Evolutionary conservation across 2,329 filamentous ascomycete species (phyloP), one percentile per base, ranked within the genome.

Genomic region (Mariannaea elegans): DNA sequence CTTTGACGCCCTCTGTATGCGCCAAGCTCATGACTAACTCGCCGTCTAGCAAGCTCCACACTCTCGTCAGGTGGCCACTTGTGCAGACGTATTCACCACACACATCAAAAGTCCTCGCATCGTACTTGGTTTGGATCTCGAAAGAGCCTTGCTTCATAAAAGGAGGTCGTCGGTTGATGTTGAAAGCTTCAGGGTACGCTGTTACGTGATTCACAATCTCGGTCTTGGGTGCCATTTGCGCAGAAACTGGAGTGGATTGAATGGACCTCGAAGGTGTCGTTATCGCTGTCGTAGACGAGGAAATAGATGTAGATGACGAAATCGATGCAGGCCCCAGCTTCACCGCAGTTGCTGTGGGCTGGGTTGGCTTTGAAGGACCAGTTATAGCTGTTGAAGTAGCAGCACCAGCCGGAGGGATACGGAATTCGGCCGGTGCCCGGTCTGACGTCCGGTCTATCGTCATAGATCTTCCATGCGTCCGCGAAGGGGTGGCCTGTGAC

Each of bases 41-140:
- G 2, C 94, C 94, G 53, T 93, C 93, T 10, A 88, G 79, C 21
- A 97, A 76, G 73, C 89, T 94, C 94, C 95, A 99, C 0, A 94
- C 92, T 61, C 92, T 87, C 2, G 94, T 98, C 62, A 95, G 82
- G 64, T 91, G 90, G 5, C 94, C 95, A 14, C 91, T 92, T 0
- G 94, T 94, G 73, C 93, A 97, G 7, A 95, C 88, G 66, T 90
- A 89, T 64, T 94, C 90, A 7, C 95, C 95, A 72, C 92, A 97
- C 3, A 97, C 88, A 63, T 95, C 94, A 72, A 97, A 89, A 27
- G 93, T 81, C 39, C 93, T 89, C 5, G 92, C 91, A 64, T 98
- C 95, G 67, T 97, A 95, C 68, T 92, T 93, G 3, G 91, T 94
- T 27, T 84, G 78, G 56, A 99, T 94, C 64, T 94, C 91, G 50